Conservation (phyloP, 768 basidiomycete genomes). For the Tephrocybe sp. region DNA sequence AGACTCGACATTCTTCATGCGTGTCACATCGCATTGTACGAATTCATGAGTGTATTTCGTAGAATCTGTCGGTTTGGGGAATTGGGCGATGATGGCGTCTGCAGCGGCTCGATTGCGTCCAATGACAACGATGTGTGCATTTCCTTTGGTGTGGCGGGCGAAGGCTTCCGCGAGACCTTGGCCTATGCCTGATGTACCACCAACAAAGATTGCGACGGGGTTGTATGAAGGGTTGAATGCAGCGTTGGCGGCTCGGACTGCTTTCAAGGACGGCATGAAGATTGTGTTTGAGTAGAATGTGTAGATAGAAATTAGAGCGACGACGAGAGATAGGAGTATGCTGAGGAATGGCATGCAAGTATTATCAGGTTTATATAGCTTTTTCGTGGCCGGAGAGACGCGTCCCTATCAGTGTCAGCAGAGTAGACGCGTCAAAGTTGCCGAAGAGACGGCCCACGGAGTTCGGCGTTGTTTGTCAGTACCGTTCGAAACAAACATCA, state of each 20-base stretch:
- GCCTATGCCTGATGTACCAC: conserved; percentile 43
- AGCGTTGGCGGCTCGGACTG: conserved; percentile 26
- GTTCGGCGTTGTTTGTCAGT: conserved; percentile 1
- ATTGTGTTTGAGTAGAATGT: neutral
- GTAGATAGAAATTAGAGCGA: neutral
- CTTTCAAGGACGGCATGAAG: conserved; percentile 22
- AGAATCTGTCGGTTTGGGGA: conserved; percentile 30
- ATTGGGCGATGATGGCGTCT: conserved; percentile 33
- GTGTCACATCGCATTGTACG: conserved; percentile 41
- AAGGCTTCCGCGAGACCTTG: conserved; percentile 42
- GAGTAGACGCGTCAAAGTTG: too few species aligned
- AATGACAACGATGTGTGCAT: conserved; percentile 45
- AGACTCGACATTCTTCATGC: conserved; percentile 42
- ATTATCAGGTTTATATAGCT: too few species aligned
- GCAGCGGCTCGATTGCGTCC: conserved; percentile 49
- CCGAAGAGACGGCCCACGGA: too few species aligned
- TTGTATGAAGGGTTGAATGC: conserved; percentile 17
- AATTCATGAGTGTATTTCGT: conserved; percentile 35
- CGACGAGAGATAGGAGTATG: neutral
- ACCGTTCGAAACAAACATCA: conserved; percentile 2
- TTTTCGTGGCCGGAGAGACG: neutral
- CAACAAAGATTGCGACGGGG: conserved; percentile 36
- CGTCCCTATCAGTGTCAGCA: neutral
- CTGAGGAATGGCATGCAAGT: neutral
- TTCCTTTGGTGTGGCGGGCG: conserved; percentile 40